Evolutionary conservation across 176 grass and related monocot genomes (phyloP).

Genomic region (Avena sativa): DNA sequence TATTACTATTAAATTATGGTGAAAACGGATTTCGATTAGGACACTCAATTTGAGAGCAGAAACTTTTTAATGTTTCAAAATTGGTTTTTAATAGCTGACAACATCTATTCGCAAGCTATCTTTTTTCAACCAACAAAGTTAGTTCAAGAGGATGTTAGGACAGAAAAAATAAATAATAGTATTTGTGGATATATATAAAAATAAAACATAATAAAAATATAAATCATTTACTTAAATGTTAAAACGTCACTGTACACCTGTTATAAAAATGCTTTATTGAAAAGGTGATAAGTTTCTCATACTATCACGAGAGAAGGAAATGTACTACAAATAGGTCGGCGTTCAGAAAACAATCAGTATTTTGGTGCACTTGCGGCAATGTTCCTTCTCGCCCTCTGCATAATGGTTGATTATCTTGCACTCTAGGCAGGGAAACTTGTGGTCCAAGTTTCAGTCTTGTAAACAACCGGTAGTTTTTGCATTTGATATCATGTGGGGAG

Average conservation of each 20-base stretch:
- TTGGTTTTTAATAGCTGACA: neutral
- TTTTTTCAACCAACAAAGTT: neutral
- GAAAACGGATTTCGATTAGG: neutral
- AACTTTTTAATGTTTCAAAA: neutral
- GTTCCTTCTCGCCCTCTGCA: slow-evolving; percentile 1
- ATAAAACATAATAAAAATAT: neutral
- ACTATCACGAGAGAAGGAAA: neutral
- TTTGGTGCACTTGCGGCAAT: neutral
- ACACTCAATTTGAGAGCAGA: neutral
- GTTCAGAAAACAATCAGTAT: neutral
- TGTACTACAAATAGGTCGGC: neutral
- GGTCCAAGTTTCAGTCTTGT: slow-evolving; percentile 3
- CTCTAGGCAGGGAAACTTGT: slow-evolving; percentile 21
- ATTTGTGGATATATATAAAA: neutral
- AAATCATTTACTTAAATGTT: neutral
- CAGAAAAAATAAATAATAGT: neutral
- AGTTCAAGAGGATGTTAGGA: neutral
- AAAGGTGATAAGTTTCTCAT: neutral
- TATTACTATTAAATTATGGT: neutral
- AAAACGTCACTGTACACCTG: neutral
- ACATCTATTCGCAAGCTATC: neutral
- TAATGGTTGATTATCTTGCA: neutral
- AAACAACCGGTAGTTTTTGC: neutral
- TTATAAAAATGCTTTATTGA: neutral
- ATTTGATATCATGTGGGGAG: neutral